phyloP scores from a whole-genome alignment of 2,329 filamentous ascomycete genomes.

The Pestalotiopsis sp. region DNA sequence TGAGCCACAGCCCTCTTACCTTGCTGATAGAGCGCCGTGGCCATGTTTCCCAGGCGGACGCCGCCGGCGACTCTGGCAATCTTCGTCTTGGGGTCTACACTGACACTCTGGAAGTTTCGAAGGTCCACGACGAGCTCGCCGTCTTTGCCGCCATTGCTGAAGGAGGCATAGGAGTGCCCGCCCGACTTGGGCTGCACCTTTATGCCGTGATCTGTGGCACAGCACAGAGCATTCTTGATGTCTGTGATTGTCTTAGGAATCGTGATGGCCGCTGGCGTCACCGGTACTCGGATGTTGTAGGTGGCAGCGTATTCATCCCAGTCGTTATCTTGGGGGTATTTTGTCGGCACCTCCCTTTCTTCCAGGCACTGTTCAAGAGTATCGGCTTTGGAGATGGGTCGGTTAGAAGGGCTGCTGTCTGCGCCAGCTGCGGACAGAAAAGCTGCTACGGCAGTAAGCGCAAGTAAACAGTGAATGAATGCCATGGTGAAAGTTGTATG shows the following conservation, averaged over 20 bases:
- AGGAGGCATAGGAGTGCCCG: constrained; percentile 52
- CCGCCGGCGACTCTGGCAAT: constrained; percentile 42
- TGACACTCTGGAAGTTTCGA: constrained; percentile 28
- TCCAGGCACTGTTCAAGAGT: background rate
- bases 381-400: background rate
- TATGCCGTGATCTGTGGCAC: constrained; percentile 36
- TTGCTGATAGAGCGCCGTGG: constrained; percentile 34
- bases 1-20: constrained; percentile 41
- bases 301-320: constrained; percentile 12
- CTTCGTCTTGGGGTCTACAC: constrained; percentile 15
- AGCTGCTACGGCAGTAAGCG: background rate
- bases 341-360: background rate
- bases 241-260: constrained; percentile 30
- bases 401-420: background rate
- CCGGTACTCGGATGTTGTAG: constrained; percentile 26
- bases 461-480: too few species aligned
- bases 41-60: constrained; percentile 45
- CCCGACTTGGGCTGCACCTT: constrained; percentile 51
- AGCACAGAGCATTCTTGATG: constrained; percentile 38
- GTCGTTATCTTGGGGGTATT: background rate
- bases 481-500: too few species aligned
- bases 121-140: constrained; percentile 38
- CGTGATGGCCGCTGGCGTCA: constrained; percentile 22
- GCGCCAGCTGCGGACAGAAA: background rate
- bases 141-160: constrained; percentile 38